A percentile compares a stretch with the other conserved stretches of the same genome.
These are phyloP conservation scores for Fraxinus pennsylvanica DNA, from an alignment of 257 asterid genomes.

Conservation along the genomic window DNA sequence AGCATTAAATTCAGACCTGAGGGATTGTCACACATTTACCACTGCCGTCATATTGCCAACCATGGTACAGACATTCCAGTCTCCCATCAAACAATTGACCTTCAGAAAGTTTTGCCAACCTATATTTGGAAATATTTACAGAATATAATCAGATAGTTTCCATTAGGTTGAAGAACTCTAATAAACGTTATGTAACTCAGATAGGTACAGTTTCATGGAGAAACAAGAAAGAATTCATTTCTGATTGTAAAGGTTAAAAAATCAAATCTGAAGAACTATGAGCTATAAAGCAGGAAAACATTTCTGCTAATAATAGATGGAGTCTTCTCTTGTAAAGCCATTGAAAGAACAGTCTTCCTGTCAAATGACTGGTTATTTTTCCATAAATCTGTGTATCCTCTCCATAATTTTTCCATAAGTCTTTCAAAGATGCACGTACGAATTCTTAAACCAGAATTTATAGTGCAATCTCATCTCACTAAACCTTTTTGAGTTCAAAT, in stretches of 20 bases:
- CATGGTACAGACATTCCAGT: constrained; percentile 91
- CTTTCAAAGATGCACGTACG: no score
- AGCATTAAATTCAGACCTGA: constrained; percentile 56
- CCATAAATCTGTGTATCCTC: background rate
- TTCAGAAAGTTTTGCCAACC: constrained; percentile 94
- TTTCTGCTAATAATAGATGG: no score
- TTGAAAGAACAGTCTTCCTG: no score
- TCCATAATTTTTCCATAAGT: background rate
- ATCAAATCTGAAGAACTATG: background rate
- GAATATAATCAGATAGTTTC: background rate
- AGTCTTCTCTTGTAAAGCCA: background rate
- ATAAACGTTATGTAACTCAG: no score
- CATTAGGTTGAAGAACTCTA: no score
- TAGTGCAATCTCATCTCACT: no score
- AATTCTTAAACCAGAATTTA: no score
- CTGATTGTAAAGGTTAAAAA: background rate
- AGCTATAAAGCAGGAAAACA: background rate
- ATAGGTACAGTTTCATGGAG: no score
- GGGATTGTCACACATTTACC: constrained; percentile 94
- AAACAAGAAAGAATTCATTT: no score
- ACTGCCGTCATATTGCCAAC: constrained; percentile 90
- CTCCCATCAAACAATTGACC: constrained; percentile 79
- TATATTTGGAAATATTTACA: constrained; percentile 21
- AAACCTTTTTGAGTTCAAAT: no score
- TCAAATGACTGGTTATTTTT: background rate